phyloP scores from a whole-genome alignment of 2,329 filamentous ascomycete species.

The Colletotrichum camelliae region DNA sequence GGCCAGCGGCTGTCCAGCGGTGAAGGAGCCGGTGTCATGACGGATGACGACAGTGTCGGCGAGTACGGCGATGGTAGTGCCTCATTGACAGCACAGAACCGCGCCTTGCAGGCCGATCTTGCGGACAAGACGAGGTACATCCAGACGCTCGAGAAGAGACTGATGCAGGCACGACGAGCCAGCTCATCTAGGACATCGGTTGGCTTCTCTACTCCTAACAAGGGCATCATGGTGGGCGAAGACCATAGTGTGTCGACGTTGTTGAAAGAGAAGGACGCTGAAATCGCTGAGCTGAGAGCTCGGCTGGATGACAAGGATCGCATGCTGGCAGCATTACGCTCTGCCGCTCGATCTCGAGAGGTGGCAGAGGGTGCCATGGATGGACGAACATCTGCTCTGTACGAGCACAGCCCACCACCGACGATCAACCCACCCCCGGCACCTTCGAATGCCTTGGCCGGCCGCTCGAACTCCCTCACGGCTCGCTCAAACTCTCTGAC shows the following conservation, averaged over 20 bases:
- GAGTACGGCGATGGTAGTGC: conserved; percentile 89
- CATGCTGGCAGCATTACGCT: conserved; percentile 88
- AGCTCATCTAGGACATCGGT: conserved; percentile 88
- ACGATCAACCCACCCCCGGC: conserved; percentile 20
- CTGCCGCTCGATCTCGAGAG: conserved; percentile 84
- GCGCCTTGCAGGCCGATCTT: conserved; percentile 91
- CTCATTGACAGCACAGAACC: conserved; percentile 82
- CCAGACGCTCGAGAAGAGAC: conserved; percentile 86
- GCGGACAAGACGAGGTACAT: conserved; percentile 98
- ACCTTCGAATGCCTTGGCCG: neutral
- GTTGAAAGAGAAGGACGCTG: conserved; percentile 87
- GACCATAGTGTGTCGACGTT: conserved; percentile 76
- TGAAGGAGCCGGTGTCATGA: conserved; percentile 42
- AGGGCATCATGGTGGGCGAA: conserved; percentile 74
- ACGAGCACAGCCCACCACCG: conserved; percentile 20
- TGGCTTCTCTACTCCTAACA: conserved; percentile 66
- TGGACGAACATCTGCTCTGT: conserved; percentile 30
- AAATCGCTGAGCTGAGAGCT: conserved; percentile 89
- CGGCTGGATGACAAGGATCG: conserved; percentile 93
- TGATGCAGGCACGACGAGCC: conserved; percentile 87
- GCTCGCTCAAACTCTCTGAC: neutral
- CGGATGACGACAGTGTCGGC: conserved; percentile 75
- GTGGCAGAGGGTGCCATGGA: conserved; percentile 64
- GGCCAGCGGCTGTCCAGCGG: conserved; percentile 49
- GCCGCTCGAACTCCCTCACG: neutral